phyloP scores from a whole-genome alignment of 2,329 filamentous ascomycete species.

The Aspergillus melleus region DNA sequence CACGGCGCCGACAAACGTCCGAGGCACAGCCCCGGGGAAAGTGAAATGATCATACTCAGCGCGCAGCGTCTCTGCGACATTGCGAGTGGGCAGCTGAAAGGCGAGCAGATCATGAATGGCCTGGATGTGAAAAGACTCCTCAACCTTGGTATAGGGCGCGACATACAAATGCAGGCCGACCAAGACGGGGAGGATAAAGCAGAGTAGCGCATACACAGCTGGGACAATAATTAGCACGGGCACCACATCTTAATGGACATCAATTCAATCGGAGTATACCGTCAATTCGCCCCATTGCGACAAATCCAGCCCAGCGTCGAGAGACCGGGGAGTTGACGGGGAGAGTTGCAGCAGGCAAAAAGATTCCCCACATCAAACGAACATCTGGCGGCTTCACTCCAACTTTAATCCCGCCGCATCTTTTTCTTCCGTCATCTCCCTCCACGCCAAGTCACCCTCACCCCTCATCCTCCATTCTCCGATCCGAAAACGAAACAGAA shows the following conservation, averaged over 20 bases:
- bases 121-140: constrained; percentile 98
- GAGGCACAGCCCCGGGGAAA: constrained; percentile 87
- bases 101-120: constrained; percentile 85
- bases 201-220: constrained; percentile 25
- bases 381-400: constrained; percentile 11
- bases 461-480: not conserved
- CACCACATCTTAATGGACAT: not conserved
- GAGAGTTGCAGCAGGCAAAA: not conserved
- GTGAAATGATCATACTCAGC: constrained; percentile 80
- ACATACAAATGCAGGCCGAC: constrained; percentile 69
- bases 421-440: constrained; percentile 20
- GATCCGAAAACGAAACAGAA: not conserved
- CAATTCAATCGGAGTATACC: constrained; percentile 10
- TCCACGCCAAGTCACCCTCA: constrained; percentile 9
- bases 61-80: constrained; percentile 56
- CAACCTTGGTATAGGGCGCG: constrained; percentile 93
- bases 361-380: constrained; percentile 2
- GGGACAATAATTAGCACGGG: not conserved
- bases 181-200: constrained; percentile 60
- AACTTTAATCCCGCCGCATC: not conserved
- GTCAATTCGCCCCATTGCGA: constrained; percentile 28
- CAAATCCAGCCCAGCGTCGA: not conserved
- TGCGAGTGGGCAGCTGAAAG: constrained; percentile 69
- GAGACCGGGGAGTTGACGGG: not conserved
- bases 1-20: constrained; percentile 83